A percentile compares a stretch with the other conserved stretches of the same genome.
Conservation (phyloP, 2,329 filamentous ascomycete species). For the Penicillium sp. region DNA sequence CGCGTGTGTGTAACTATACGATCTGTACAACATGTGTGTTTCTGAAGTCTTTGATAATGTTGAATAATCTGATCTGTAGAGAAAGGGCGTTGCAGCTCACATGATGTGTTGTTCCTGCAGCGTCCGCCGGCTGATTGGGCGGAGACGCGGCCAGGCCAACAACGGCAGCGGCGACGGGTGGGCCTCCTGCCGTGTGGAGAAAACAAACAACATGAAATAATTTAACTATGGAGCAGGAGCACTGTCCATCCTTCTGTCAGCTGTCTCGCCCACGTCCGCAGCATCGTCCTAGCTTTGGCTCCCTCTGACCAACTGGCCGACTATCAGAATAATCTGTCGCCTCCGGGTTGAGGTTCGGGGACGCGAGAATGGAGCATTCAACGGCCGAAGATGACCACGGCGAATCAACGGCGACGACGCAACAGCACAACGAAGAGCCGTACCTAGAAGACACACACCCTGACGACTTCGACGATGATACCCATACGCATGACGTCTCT, state of each 20-base stretch:
- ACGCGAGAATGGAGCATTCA: constrained; percentile 3
- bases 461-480: background rate
- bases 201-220: constrained; percentile 13
- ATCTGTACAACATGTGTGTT: background rate
- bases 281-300: background rate
- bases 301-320: background rate
- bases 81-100: too few relatives aligned
- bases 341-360: background rate
- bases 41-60: background rate
- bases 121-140: background rate
- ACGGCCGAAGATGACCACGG: background rate
- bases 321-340: background rate
- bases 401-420: background rate
- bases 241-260: background rate
- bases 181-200: constrained; percentile 14
- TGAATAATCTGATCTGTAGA: too few relatives aligned
- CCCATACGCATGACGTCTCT: background rate
- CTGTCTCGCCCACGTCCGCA: background rate
- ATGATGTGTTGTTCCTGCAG: too few relatives aligned
- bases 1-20: background rate
- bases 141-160: constrained; percentile 9
- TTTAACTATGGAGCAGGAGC: background rate
- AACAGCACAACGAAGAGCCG: background rate
- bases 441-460: background rate
- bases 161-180: constrained; percentile 4